phyloP scores from a whole-genome alignment of 1,139 yeast species.

The Suhomyces anneliseae region DNA sequence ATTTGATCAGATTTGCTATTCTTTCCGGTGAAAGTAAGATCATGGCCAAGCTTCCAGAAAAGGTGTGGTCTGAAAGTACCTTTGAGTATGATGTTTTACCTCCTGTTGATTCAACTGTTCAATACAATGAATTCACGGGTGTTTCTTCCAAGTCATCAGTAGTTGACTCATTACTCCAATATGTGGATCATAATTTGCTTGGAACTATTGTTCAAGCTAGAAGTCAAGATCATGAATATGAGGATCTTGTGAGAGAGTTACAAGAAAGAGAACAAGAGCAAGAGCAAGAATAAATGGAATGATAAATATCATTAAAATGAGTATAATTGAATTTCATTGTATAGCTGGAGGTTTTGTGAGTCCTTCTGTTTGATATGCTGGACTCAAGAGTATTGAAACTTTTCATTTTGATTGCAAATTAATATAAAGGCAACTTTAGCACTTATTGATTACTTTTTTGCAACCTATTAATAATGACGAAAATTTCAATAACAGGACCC shows the following conservation, averaged over 20 bases:
- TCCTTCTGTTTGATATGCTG: too few relatives aligned
- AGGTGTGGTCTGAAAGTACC: conserved; percentile 63
- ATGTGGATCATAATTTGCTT: conserved; percentile 28
- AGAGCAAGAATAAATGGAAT: not conserved
- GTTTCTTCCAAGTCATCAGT: conserved; percentile 18
- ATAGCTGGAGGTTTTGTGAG: too few relatives aligned
- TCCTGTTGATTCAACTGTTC: conserved; percentile 39
- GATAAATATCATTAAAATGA: too few relatives aligned
- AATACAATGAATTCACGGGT: conserved; percentile 32
- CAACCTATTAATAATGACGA: too few relatives aligned
- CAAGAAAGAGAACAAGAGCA: conserved; percentile 16
- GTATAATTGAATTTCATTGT: too few relatives aligned
- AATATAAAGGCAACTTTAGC: too few relatives aligned
- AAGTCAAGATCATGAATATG: conserved; percentile 30
- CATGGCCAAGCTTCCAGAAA: conserved; percentile 65
- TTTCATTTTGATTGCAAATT: too few relatives aligned
- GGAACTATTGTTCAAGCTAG: conserved; percentile 36
- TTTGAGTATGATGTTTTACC: conserved; percentile 74
- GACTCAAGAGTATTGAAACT: too few relatives aligned
- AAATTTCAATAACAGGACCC: too few relatives aligned
- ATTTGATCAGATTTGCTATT: conserved; percentile 64
- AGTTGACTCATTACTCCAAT: conserved; percentile 35
- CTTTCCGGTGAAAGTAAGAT: conserved; percentile 68
- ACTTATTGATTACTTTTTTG: too few relatives aligned
- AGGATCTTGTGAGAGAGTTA: conserved; percentile 25